A percentile compares a stretch with the other conserved stretches of the same genome.
phyloP scores from a whole-genome alignment of 208 protist genomes.

The Balamuthia mandrillaris region DNA sequence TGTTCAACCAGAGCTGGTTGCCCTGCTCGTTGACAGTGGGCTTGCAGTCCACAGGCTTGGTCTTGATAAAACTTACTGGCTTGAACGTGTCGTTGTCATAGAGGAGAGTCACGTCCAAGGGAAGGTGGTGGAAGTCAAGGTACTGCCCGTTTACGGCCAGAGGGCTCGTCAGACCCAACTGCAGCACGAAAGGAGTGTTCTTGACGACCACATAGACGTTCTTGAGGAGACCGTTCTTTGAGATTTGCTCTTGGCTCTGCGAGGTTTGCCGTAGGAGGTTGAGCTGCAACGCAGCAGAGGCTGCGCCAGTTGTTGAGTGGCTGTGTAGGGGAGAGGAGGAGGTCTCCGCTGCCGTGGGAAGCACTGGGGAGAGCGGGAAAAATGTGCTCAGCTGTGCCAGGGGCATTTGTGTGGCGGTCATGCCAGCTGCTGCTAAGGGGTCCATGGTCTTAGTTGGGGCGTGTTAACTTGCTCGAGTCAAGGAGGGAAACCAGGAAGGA shows the following conservation, averaged over 20 bases:
- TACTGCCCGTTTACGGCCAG: not conserved
- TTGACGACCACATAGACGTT: not conserved
- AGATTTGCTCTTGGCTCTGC: not conserved
- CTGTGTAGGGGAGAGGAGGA: too few relatives aligned
- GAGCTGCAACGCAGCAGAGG: not conserved
- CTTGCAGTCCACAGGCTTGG: not conserved
- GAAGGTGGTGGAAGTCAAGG: too few relatives aligned
- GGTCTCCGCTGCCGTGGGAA: too few relatives aligned
- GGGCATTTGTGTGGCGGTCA: too few relatives aligned
- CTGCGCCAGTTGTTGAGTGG: too few relatives aligned
- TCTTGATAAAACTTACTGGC: not conserved
- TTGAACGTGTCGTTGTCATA: not conserved
- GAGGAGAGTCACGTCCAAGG: not conserved
- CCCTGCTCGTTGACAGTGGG: not conserved
- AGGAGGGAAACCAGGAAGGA: too few relatives aligned
- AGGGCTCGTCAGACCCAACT: not conserved
- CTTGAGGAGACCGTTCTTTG: not conserved
- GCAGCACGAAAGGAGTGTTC: not conserved
- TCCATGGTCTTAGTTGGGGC: too few relatives aligned
- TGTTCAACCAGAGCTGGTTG: not conserved
- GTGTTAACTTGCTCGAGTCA: too few relatives aligned
- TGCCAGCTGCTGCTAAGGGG: too few relatives aligned
- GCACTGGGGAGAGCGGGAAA: too few relatives aligned
- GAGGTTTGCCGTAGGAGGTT: not conserved
- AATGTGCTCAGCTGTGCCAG: too few relatives aligned